Conservation (phyloP, 148 eudicot genomes). For the Chenopodium album region DNA sequence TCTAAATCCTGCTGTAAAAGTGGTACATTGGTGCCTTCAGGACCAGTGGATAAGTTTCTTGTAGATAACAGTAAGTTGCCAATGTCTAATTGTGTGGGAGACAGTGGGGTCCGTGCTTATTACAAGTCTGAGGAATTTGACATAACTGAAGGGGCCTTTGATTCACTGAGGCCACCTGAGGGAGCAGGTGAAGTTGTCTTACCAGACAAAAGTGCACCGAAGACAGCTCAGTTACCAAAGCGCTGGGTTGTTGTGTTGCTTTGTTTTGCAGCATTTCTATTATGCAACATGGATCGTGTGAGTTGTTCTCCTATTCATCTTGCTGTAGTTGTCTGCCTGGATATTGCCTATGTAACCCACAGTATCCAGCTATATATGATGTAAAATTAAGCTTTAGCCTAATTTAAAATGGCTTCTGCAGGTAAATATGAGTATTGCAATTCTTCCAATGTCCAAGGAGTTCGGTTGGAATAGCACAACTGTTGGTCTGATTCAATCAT, state of each 20-base stretch:
- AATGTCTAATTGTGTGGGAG: constrained; percentile 33
- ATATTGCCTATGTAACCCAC: background rate
- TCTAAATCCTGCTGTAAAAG: constrained; percentile 29
- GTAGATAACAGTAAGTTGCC: constrained; percentile 26
- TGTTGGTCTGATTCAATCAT: constrained; percentile 96
- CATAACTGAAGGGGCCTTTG: constrained; percentile 49
- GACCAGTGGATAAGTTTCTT: constrained; percentile 39
- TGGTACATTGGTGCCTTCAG: constrained; percentile 41
- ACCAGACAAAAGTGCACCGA: constrained; percentile 35
- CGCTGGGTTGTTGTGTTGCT: constrained; percentile 87
- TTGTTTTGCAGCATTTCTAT: constrained; percentile 70
- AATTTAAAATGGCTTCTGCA: constrained; percentile 27
- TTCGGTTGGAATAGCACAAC: constrained; percentile 88
- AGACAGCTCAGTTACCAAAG: constrained; percentile 60
- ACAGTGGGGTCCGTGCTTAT: constrained; percentile 44
- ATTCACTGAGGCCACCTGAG: constrained; percentile 54
- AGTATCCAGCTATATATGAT: background rate
- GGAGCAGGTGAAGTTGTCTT: constrained; percentile 52
- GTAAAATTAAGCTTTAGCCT: background rate
- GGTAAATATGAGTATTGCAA: constrained; percentile 99
- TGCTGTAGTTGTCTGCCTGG: background rate
- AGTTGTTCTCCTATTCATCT: constrained; percentile 36
- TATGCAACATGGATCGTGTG: constrained; percentile 99
- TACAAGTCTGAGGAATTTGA: constrained; percentile 88
- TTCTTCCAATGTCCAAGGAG: constrained; percentile 96